Conservation (phyloP, 139 green algal species). For the Chlorella sp. region DNA sequence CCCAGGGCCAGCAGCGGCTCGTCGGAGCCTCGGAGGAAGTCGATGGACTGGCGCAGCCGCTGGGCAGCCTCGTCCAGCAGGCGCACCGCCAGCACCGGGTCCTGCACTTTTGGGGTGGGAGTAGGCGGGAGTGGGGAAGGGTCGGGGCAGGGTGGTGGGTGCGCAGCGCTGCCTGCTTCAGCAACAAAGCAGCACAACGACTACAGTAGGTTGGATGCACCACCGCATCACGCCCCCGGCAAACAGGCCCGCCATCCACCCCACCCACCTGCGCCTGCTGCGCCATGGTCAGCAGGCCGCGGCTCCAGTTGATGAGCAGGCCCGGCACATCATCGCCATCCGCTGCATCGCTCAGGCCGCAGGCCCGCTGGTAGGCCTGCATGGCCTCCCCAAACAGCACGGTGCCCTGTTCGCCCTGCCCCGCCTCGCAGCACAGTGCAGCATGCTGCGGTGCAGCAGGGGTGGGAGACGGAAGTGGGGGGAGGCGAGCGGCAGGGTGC, state of each 20-base stretch:
- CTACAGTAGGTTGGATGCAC: background rate
- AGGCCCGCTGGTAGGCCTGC: conserved; percentile 46
- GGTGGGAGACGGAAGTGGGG: no score
- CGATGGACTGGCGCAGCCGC: conserved; percentile 46
- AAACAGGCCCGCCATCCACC: no score
- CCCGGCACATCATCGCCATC: conserved; percentile 64
- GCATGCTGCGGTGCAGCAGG: conserved; percentile 21
- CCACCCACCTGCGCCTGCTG: conserved; percentile 31
- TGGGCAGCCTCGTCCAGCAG: conserved; percentile 61
- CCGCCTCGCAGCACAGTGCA: conserved; percentile 39
- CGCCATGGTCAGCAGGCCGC: conserved; percentile 54
- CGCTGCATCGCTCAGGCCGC: conserved; percentile 37
- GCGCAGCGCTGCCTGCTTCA: background rate
- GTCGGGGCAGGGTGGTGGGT: background rate
- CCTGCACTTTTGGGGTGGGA: conserved; percentile 15
- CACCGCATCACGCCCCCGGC: no score
- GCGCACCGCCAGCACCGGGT: conserved; percentile 1
- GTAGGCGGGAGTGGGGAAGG: background rate
- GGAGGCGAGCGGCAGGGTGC: no score
- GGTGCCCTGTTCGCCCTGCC: background rate
- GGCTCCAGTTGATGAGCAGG: conserved; percentile 84
- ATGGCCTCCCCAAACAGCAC: background rate
- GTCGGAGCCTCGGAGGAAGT: conserved; percentile 64
- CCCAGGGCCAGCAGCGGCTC: conserved; percentile 69
- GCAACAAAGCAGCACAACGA: background rate